These are phyloP conservation scores for Beta vulgaris DNA, from an alignment of 148 eudicot species.

Conservation along the genomic window DNA sequence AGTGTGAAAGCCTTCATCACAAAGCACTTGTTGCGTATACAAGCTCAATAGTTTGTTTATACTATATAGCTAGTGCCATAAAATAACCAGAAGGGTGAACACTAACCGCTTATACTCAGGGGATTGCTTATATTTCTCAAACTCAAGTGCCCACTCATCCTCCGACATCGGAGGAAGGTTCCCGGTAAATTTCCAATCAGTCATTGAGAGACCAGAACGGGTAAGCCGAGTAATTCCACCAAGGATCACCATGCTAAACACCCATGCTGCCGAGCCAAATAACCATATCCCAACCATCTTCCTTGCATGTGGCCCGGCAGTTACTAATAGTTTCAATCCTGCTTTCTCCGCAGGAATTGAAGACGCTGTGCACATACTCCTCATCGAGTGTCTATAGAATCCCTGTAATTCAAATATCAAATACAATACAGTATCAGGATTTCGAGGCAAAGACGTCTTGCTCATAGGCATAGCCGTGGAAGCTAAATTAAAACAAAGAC, in stretches of 20 bases:
- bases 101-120: slow-evolving; percentile 91
- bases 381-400: slow-evolving; percentile 37
- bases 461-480: neutral
- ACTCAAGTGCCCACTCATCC: slow-evolving; percentile 77
- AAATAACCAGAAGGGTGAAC: neutral
- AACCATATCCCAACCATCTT: slow-evolving; percentile 94
- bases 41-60: neutral
- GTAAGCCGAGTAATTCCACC: slow-evolving; percentile 92
- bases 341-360: slow-evolving; percentile 42
- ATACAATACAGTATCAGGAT: neutral
- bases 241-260: slow-evolving; percentile 94
- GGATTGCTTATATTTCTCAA: slow-evolving; percentile 93
- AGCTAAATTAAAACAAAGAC: neutral
- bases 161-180: slow-evolving; percentile 82
- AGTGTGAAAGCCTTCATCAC: neutral
- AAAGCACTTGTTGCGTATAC: neutral
- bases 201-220: slow-evolving; percentile 95
- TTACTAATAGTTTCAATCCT: slow-evolving; percentile 70
- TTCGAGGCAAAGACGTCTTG: neutral
- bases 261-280: slow-evolving; percentile 96
- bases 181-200: slow-evolving; percentile 96
- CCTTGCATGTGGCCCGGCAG: slow-evolving; percentile 83
- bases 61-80: neutral
- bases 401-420: slow-evolving; percentile 48
- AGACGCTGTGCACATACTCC: slow-evolving; percentile 57